phyloP scores from a whole-genome alignment of 148 eudicot genomes.

The Arctostaphylos glauca region DNA sequence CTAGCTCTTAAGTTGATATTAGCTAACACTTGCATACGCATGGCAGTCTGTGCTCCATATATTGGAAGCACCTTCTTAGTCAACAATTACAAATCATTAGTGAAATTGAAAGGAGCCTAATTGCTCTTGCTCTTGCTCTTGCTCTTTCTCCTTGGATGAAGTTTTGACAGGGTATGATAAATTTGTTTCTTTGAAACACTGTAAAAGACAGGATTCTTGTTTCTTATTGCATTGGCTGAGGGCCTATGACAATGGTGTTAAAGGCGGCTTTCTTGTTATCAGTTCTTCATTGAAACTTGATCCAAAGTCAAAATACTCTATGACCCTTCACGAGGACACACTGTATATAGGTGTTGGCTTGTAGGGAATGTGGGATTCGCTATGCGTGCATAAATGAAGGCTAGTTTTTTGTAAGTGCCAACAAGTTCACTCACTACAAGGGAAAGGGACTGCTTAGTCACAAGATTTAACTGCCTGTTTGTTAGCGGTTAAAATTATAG shows the following conservation, averaged over 20 bases:
- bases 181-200: background rate
- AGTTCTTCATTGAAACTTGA: background rate
- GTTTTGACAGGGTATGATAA: background rate
- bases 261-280: background rate
- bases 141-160: background rate
- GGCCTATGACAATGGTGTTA: background rate
- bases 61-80: background rate
- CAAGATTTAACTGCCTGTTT: too few relatives aligned
- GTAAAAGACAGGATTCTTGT: background rate
- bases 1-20: background rate
- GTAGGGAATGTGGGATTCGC: background rate
- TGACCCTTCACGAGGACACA: background rate
- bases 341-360: background rate
- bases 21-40: background rate
- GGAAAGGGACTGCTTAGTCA: background rate
- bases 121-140: background rate
- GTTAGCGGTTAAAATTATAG: too few relatives aligned
- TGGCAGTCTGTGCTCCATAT: background rate
- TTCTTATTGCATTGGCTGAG: background rate
- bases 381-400: background rate
- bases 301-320: background rate
- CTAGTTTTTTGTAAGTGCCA: background rate
- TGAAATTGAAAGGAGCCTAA: slow-evolving; percentile 1
- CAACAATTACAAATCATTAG: background rate
- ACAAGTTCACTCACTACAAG: background rate